Base-by-base conservation (phyloP, 2,329 filamentous ascomycete species). In the Penicillium concentricum region DNA sequence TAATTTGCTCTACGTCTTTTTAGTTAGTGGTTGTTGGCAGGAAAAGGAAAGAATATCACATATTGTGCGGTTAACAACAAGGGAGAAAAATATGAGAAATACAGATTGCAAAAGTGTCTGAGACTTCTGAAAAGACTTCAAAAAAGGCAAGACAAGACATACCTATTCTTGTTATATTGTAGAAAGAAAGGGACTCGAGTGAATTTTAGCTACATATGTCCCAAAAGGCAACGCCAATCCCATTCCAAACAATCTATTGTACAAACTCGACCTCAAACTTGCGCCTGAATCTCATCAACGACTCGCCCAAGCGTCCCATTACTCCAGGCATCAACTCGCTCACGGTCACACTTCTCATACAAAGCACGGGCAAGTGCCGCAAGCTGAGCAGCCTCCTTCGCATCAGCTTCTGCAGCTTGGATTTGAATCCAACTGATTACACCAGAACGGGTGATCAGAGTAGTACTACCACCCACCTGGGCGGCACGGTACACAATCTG, bases 391-490 rank as follows among this genome's bases (percentile, higher is more conserved):
- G 58, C 62, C 30, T 72, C 67, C 54, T 70, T 71, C 0, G 72
- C 74, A 61, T 84, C 82, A 16, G 81, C 79, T 43, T 74, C 73
- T 4, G 80, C 81, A 35, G 82, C 72, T 65, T 85, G 84, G 57
- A 83, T 82, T 57, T 87, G 82, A 9, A 93, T 79, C 92, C 91
- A 96, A 62, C 83, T 87, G 51, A 93, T 72, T 20, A 89, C 78
- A 16, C 89, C 90, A 42, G 88, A 87, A 55, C 92, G 81, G 1
- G 91, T 95, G 37, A 91, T 82, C 44, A 96, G 78, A n/a, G 89
- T 93, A 5, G 87, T 90, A 72, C 89, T 91, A 1, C 90, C 91
- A 1, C 86, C 82, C 32, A 92, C 83, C 44, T 81, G 82, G 0
- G 85, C 86, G 3, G 87, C 86, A 39, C 88, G 82, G 66, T 87